phyloP scores from a whole-genome alignment of 1,284 basidiomycete species.

The Lentinula novae-zelandiae region DNA sequence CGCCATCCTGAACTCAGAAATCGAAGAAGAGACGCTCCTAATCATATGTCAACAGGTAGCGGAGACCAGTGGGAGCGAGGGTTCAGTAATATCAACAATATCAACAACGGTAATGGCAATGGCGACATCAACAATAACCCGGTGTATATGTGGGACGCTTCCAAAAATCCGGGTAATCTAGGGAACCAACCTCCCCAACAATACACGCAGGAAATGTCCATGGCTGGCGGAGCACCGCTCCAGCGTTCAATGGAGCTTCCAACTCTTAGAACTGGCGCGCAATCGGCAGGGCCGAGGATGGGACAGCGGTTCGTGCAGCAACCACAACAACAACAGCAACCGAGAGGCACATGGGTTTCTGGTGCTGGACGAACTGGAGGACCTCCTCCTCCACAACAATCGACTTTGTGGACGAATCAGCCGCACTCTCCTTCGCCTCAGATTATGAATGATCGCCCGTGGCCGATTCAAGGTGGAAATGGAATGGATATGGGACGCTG shows the following conservation, averaged over 20 bases:
- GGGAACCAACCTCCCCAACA: constrained; percentile 11
- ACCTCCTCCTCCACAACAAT: constrained; percentile 7
- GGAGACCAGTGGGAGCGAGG: constrained; percentile 14
- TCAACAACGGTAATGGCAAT: constrained; percentile 22
- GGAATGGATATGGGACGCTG: constrained; percentile 13
- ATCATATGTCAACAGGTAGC: constrained; percentile 9
- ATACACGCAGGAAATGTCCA: constrained; percentile 8
- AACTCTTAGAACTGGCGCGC: constrained; percentile 43
- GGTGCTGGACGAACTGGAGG: constrained; percentile 1
- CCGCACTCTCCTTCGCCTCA: constrained; percentile 10
- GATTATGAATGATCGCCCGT: constrained; percentile 9
- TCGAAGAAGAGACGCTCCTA: constrained; percentile 19
- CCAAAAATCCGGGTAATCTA: constrained; percentile 4
- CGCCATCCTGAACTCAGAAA: constrained; percentile 24
- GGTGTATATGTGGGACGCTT: constrained; percentile 13
- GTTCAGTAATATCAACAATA: constrained; percentile 18
- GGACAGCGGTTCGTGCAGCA: constrained; percentile 26
- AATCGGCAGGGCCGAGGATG: constrained; percentile 42
- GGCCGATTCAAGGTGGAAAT: constrained; percentile 10
- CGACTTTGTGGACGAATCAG: constrained; percentile 11
- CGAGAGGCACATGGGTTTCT: constrained; percentile 9
- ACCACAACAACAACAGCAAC: not conserved
- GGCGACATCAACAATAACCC: constrained; percentile 15
- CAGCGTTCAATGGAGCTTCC: constrained; percentile 48
- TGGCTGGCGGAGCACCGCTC: constrained; percentile 28